These are phyloP conservation scores for Tilletia horrida DNA, from an alignment of 1,284 basidiomycete species.

Conservation along the genomic window DNA sequence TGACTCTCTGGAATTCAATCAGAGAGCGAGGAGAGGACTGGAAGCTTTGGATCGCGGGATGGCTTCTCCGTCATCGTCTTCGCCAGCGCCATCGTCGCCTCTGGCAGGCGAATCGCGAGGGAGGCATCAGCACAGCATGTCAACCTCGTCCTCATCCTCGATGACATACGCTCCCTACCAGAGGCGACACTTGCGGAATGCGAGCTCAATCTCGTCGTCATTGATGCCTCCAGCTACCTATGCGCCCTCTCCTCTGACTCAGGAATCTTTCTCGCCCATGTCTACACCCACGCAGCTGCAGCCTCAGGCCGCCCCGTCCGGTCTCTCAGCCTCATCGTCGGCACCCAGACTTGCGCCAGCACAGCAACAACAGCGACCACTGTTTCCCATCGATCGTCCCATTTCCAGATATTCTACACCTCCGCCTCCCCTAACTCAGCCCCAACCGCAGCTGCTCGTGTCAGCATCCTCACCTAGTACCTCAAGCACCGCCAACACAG, in stretches of 20 bases:
- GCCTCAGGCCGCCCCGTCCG: not conserved
- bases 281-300: not conserved
- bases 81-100: no score
- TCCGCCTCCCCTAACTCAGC: no score
- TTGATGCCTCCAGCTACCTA: not conserved
- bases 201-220: not conserved
- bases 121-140: not conserved
- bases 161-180: not conserved
- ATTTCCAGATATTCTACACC: no score
- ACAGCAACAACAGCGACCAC: no score
- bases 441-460: no score
- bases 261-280: not conserved
- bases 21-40: no score
- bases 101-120: not conserved
- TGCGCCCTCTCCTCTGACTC: not conserved
- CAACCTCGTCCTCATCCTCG: conserved; percentile 5
- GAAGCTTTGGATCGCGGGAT: not conserved
- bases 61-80: not conserved
- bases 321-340: no score
- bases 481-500: not conserved
- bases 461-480: not conserved
- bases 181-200: not conserved
- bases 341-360: no score
- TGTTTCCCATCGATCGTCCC: no score
- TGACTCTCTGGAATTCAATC: no score